phyloP scores from a whole-genome alignment of 2,329 filamentous ascomycete genomes.

The Pezicula neosporulosa region DNA sequence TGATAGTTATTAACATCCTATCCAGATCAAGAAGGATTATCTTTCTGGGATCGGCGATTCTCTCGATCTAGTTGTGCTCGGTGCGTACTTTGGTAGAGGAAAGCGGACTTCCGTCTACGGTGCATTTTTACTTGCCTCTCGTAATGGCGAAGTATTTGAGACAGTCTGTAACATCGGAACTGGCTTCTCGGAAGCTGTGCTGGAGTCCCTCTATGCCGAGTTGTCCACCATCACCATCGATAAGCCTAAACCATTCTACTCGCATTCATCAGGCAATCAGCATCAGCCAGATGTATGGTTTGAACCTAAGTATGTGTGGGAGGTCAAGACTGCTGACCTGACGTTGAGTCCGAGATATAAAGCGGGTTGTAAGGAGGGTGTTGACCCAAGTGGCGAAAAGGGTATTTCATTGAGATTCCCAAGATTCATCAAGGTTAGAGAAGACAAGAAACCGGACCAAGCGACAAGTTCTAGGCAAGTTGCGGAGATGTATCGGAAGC shows the following conservation, averaged over 20 bases:
- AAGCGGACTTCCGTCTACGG: slow-evolving; percentile 96
- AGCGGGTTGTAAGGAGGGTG: slow-evolving; percentile 79
- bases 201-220: slow-evolving; percentile 79
- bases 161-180: slow-evolving; percentile 98
- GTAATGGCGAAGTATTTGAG: slow-evolving; percentile 88
- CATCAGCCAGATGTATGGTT: slow-evolving; percentile 99
- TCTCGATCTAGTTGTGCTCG: slow-evolving; percentile 91
- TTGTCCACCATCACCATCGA: slow-evolving; percentile 81
- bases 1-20: neutral
- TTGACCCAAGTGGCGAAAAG: slow-evolving; percentile 66
- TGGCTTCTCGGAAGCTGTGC: slow-evolving; percentile 88
- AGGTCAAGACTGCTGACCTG: slow-evolving; percentile 94
- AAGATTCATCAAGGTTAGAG: slow-evolving; percentile 83
- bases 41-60: slow-evolving; percentile 91
- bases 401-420: slow-evolving; percentile 91
- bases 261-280: slow-evolving; percentile 77
- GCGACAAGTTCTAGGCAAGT: slow-evolving; percentile 83
- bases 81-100: slow-evolving; percentile 90
- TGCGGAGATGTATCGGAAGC: slow-evolving; percentile 94
- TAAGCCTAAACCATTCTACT: slow-evolving; percentile 89
- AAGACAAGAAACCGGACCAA: slow-evolving; percentile 94
- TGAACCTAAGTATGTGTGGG: slow-evolving; percentile 92
- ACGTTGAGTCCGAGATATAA: slow-evolving; percentile 91
- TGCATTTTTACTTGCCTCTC: slow-evolving; percentile 91
- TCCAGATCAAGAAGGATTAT: slow-evolving; percentile 94